phyloP scores from a whole-genome alignment of 2,329 filamentous ascomycete species.

The Penicillium hordei region DNA sequence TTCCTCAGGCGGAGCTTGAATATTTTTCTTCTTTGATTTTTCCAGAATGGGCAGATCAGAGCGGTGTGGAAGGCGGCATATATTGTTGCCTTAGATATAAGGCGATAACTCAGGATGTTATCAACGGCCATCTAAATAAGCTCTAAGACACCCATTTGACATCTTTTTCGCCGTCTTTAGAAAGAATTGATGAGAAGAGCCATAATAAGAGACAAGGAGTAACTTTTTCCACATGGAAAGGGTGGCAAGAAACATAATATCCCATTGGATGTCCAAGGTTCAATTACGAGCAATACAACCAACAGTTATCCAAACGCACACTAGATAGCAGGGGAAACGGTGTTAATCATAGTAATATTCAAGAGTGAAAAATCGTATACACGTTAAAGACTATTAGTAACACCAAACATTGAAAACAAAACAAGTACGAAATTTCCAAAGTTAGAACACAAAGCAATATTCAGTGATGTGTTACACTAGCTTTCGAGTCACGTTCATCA shows the following conservation, averaged over 20 bases:
- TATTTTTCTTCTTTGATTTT: slow-evolving; percentile 38
- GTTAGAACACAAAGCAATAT: not conserved
- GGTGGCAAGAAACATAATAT: not conserved
- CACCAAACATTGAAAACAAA: not conserved
- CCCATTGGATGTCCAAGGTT: no score
- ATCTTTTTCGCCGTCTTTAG: not conserved
- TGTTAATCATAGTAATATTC: not conserved
- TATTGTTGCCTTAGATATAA: slow-evolving; percentile 1
- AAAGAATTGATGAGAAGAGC: not conserved
- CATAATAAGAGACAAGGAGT: not conserved
- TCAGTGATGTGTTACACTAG: slow-evolving; percentile 11
- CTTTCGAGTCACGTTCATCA: slow-evolving; percentile 15
- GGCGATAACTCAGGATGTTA: not conserved
- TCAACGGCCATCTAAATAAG: no score
- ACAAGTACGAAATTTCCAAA: not conserved
- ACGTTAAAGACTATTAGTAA: slow-evolving; percentile 7
- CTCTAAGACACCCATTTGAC: not conserved
- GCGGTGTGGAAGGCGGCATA: slow-evolving; percentile 32
- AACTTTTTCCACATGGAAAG: not conserved
- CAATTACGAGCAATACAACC: not conserved
- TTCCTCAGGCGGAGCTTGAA: slow-evolving; percentile 24
- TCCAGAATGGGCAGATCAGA: slow-evolving; percentile 28
- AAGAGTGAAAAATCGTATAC: slow-evolving; percentile 11
- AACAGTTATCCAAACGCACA: not conserved
- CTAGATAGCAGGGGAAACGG: not conserved